These are phyloP conservation scores for Alternaria viburni DNA, from an alignment of 2,329 filamentous ascomycete species.

Conservation along the genomic window DNA sequence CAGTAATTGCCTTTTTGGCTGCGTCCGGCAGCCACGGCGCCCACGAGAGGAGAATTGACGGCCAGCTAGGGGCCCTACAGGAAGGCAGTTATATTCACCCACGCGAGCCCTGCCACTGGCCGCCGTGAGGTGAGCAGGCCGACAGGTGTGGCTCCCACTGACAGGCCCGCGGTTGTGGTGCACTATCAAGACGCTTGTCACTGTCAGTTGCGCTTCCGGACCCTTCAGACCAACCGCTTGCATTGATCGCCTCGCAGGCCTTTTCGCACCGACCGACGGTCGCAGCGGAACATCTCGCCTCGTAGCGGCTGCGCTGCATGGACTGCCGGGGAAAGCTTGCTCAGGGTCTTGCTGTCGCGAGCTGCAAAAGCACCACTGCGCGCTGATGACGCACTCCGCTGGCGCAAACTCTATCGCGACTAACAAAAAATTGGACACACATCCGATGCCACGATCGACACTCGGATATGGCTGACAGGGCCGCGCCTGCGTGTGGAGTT, in stretches of 20 bases:
- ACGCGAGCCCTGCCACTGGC: constrained; percentile 14
- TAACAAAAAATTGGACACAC: constrained; percentile 11
- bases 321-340: constrained; percentile 24
- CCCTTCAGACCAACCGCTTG: constrained; percentile 30
- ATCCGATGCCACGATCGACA: constrained; percentile 40
- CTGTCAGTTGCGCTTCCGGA: constrained; percentile 42
- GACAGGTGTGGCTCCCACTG: constrained; percentile 40
- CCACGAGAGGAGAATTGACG: not conserved
- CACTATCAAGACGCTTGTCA: constrained; percentile 35
- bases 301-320: constrained; percentile 13
- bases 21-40: constrained; percentile 10
- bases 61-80: not conserved
- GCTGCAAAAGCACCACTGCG: constrained; percentile 8
- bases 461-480: constrained; percentile 42
- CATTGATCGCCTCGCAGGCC: constrained; percentile 21
- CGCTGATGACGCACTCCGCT: constrained; percentile 11
- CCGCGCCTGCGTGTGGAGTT: constrained; percentile 22
- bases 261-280: constrained; percentile 20
- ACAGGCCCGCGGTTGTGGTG: constrained; percentile 39
- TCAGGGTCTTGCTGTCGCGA: constrained; percentile 22
- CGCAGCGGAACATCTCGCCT: constrained; percentile 21
- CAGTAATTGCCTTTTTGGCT: constrained; percentile 11
- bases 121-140: constrained; percentile 26
- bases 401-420: constrained; percentile 16
- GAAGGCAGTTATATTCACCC: constrained; percentile 3